Conservation (phyloP, 345 rosid genomes). For the Linum usitatissimum region DNA sequence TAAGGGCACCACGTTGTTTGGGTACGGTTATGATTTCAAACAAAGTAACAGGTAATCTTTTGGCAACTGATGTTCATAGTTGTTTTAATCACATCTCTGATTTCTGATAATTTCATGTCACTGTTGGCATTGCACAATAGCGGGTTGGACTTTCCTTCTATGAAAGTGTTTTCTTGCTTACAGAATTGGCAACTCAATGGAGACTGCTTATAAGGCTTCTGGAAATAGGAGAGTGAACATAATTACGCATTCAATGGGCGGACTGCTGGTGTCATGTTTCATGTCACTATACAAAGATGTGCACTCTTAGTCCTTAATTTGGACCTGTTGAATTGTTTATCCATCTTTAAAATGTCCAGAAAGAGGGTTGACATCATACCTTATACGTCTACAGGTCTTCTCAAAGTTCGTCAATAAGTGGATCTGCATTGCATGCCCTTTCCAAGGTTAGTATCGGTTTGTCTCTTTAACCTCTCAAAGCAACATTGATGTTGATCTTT, state of each 20-base stretch:
- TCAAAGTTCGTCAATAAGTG: conserved; percentile 71
- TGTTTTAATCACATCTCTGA: background rate
- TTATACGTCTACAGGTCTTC: conserved; percentile 43
- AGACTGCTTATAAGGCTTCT: conserved; percentile 60
- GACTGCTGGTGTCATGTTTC: conserved; percentile 61
- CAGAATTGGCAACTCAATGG: conserved; percentile 56
- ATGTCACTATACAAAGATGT: conserved; percentile 62
- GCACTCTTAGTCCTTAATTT: conserved; percentile 14
- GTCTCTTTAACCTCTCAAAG: background rate
- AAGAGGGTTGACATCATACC: conserved; percentile 6
- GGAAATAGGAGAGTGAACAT: conserved; percentile 62
- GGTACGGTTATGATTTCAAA: conserved; percentile 85
- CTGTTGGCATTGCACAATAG: background rate
- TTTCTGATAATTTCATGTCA: background rate
- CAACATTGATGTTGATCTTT: background rate
- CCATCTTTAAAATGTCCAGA: conserved; percentile 7
- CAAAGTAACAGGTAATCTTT: conserved; percentile 69
- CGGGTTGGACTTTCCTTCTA: background rate
- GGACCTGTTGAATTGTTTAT: conserved; percentile 5
- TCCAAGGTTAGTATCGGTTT: conserved; percentile 46
- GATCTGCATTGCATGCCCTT: conserved; percentile 82
- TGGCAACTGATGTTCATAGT: conserved; percentile 7
- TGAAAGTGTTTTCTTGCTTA: conserved; percentile 11
- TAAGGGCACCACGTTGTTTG: conserved; percentile 75
- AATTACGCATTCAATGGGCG: conserved; percentile 92